These are phyloP conservation scores for Cicer pinnatifidum DNA, from an alignment of 306 rosid genomes.

Conservation along the genomic window DNA sequence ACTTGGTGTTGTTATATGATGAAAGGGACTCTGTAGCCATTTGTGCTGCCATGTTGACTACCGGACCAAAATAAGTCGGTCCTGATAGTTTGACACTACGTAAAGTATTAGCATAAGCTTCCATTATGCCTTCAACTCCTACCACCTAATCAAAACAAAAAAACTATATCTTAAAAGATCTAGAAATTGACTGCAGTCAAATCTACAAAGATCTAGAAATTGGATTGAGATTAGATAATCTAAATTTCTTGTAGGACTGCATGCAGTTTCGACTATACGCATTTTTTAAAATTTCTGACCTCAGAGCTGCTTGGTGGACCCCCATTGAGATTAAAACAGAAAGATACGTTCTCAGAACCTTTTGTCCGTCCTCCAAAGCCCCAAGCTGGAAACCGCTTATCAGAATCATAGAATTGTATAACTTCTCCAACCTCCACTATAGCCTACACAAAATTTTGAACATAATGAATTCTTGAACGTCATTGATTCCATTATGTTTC, in stretches of 20 bases:
- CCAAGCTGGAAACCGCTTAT: constrained; percentile 81
- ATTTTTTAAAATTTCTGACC: constrained; percentile 48
- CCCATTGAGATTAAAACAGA: constrained; percentile 82
- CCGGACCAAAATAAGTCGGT: constrained; percentile 86
- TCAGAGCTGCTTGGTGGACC: constrained; percentile 49
- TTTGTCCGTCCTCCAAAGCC: constrained; percentile 80
- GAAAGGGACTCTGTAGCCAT: constrained; percentile 66
- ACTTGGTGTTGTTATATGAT: constrained; percentile 48
- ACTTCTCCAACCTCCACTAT: constrained; percentile 87
- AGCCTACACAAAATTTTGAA: constrained; percentile 54
- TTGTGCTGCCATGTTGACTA: constrained; percentile 71
- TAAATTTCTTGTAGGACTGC: too few relatives aligned
- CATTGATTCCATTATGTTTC: constrained; percentile 4
- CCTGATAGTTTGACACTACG: constrained; percentile 65
- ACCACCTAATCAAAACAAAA: constrained; percentile 57
- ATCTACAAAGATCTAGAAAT: too few relatives aligned
- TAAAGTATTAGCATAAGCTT: constrained; percentile 69
- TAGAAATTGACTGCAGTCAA: too few relatives aligned
- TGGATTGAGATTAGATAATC: too few relatives aligned
- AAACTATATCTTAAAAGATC: not conserved
- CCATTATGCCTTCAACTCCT: constrained; percentile 87
- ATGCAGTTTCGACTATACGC: too few relatives aligned
- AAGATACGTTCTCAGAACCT: constrained; percentile 54
- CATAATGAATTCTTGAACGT: not conserved
- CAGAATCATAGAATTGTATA: constrained; percentile 84